Evolutionary conservation across 495 filamentous ascomycete genomes (phyloP).

Genomic region (Xylaria telfairii): DNA sequence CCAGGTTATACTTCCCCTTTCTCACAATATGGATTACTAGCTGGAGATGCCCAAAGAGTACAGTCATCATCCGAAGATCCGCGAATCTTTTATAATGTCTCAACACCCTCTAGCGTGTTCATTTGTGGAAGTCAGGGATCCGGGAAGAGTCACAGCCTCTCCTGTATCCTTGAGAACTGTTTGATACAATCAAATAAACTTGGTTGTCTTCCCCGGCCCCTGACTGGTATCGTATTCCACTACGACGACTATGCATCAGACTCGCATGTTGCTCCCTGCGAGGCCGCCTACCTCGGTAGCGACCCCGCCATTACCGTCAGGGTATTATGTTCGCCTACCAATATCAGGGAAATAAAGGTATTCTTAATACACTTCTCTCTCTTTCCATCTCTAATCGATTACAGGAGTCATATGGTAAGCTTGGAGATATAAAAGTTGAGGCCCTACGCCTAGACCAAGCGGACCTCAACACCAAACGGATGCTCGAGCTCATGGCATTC

Average conservation of each 20-base stretch:
- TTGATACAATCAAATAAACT: conserved; percentile 48
- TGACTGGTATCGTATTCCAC: conserved; percentile 72
- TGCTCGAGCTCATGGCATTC: conserved; percentile 73
- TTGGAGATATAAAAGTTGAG: conserved; percentile 54
- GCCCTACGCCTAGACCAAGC: conserved; percentile 62
- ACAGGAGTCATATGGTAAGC: conserved; percentile 42
- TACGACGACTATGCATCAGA: conserved; percentile 67
- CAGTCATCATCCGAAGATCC: conserved; percentile 45
- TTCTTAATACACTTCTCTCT: conserved; percentile 28
- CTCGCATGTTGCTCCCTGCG: conserved; percentile 63
- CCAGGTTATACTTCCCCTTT: conserved; percentile 9
- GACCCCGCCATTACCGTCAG: conserved; percentile 59
- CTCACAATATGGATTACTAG: conserved; percentile 53
- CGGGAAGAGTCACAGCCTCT: conserved; percentile 77
- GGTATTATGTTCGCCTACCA: conserved; percentile 70
- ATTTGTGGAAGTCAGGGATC: conserved; percentile 80
- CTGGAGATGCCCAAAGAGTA: conserved; percentile 34
- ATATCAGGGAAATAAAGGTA: conserved; percentile 55
- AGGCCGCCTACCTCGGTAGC: conserved; percentile 70
- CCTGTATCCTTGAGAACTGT: conserved; percentile 72
- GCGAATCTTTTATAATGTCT: conserved; percentile 69
- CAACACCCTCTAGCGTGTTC: conserved; percentile 71
- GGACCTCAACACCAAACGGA: conserved; percentile 67
- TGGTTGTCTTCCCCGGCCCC: conserved; percentile 51
- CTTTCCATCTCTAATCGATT: not conserved